Evolutionary conservation across 2,329 filamentous ascomycete species (phyloP), one percentile per base, ranked within the genome.

Genomic region (Botryotinia globosa): DNA sequence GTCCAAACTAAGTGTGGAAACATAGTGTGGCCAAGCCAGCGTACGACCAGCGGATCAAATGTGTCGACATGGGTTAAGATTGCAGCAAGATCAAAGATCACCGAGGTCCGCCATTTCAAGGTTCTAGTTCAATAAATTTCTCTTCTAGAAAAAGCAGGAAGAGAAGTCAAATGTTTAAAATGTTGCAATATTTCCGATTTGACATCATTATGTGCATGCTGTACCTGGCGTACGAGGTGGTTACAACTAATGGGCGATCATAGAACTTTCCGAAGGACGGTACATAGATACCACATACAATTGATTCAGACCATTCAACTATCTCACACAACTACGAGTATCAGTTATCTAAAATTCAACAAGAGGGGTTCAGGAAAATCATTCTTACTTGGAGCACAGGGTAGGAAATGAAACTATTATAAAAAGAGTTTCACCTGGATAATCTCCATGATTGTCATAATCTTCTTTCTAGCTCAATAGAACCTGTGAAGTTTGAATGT

Each of bases 1-100:
- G 77, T 74, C 65, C 73, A 75, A 71, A 73, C 73, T 74, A 68
- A 67, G 51, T 59, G 63, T 73, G 71, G 44, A 63, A 64, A 48
- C 37, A 69, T 62, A 64, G 58, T 70, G 48, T 61, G 71, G 71
- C 71, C 56, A 72, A 72, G 64, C 54, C 64, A 72, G 65, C 64
- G 69, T 59, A 72, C 70, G 70, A 72, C 70, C 70, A 59, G 51
- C 70, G 70, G 70, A 72, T 59, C 54, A 61, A 51, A 61, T 68
- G 20, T 68, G 29, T 68, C 64, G 65, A 68, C 48, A 68, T 61
- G 70, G 62, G 51, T 48, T 67, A 58, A 68, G 45, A 72, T 72
- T 66, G 37, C 56, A 71, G 32, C 59, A 51, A 71, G 44, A 34
- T 59, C 44, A 56, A 73, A 63, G 65, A 73, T 73, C 66, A 70